These are phyloP conservation scores for Pythium periplocum DNA, from an alignment of 352 stramenopile species.

Conservation along the genomic window DNA sequence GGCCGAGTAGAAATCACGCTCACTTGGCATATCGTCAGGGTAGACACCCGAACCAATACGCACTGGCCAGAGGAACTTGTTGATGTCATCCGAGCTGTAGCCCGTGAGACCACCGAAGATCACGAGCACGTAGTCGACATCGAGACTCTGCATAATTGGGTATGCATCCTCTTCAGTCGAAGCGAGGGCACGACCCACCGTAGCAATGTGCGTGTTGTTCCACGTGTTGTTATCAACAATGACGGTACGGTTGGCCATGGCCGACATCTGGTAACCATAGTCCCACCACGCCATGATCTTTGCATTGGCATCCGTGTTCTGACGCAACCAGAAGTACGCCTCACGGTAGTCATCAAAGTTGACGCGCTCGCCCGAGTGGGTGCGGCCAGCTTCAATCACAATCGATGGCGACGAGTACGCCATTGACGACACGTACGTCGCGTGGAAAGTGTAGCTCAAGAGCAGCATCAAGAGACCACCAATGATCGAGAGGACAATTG, in stretches of 20 bases:
- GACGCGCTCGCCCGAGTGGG: conserved; percentile 64
- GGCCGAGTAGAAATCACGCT: conserved; percentile 85
- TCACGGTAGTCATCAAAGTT: conserved; percentile 89
- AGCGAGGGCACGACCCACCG: conserved; percentile 79
- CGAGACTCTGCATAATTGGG: conserved; percentile 69
- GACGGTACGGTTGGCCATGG: conserved; percentile 76
- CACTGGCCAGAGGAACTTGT: conserved; percentile 93
- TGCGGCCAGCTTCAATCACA: conserved; percentile 84
- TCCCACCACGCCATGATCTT: conserved; percentile 85
- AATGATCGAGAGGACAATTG: conserved; percentile 51
- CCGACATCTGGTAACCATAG: conserved; percentile 84
- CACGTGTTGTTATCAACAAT: conserved; percentile 96
- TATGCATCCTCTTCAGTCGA: conserved; percentile 64
- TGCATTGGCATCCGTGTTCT: conserved; percentile 60
- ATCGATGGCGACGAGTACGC: conserved; percentile 91
- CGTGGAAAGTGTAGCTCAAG: conserved; percentile 86
- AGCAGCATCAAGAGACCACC: conserved; percentile 63
- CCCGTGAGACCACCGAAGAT: conserved; percentile 77
- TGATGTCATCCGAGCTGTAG: conserved; percentile 89
- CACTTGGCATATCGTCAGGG: conserved; percentile 78
- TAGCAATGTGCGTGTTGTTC: conserved; percentile 97
- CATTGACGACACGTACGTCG: conserved; percentile 86
- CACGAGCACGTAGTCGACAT: conserved; percentile 78
- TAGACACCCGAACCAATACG: conserved; percentile 86
- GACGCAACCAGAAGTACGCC: conserved; percentile 75